phyloP scores from a whole-genome alignment of 2,329 filamentous ascomycete species.

The Stagonosporopsis rhizophila region DNA sequence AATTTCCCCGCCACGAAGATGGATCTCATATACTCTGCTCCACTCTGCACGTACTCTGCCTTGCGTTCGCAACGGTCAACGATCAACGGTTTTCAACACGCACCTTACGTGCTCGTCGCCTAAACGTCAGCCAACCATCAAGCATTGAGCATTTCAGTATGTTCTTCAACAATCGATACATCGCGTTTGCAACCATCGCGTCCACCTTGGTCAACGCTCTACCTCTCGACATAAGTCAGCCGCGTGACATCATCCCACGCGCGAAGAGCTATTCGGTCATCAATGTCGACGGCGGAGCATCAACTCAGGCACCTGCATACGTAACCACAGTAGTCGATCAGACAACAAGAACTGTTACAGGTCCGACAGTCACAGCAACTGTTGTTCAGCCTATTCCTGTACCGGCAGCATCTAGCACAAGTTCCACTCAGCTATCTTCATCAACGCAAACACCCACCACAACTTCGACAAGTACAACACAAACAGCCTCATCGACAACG shows the following conservation, averaged over 20 bases:
- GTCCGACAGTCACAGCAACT: conserved; percentile 34
- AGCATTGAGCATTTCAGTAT: conserved; percentile 30
- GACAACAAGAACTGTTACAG: conserved; percentile 36
- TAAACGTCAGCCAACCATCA: not conserved
- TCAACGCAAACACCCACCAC: conserved; percentile 19
- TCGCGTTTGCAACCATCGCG: conserved; percentile 31
- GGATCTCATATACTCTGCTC: conserved; percentile 13
- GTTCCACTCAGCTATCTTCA: conserved; percentile 8
- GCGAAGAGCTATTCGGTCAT: conserved; percentile 49
- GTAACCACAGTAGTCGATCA: conserved; percentile 32
- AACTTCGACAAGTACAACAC: conserved; percentile 19
- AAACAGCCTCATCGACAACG: conserved; percentile 18
- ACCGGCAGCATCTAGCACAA: conserved; percentile 22
- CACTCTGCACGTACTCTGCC: conserved; percentile 8
- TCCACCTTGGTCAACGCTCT: conserved; percentile 33
- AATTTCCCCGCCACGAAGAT: conserved; percentile 16
- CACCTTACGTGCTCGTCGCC: not conserved
- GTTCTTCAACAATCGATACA: conserved; percentile 32
- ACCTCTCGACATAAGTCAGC: conserved; percentile 34
- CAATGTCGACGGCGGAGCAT: conserved; percentile 49
- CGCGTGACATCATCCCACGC: conserved; percentile 28
- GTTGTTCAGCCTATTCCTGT: conserved; percentile 20
- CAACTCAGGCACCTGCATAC: conserved; percentile 27
- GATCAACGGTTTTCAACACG: conserved; percentile 1
- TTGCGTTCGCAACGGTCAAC: conserved; percentile 3